phyloP scores from a whole-genome alignment of 2,329 filamentous ascomycete genomes.

The Trichophyton schoenleinii region DNA sequence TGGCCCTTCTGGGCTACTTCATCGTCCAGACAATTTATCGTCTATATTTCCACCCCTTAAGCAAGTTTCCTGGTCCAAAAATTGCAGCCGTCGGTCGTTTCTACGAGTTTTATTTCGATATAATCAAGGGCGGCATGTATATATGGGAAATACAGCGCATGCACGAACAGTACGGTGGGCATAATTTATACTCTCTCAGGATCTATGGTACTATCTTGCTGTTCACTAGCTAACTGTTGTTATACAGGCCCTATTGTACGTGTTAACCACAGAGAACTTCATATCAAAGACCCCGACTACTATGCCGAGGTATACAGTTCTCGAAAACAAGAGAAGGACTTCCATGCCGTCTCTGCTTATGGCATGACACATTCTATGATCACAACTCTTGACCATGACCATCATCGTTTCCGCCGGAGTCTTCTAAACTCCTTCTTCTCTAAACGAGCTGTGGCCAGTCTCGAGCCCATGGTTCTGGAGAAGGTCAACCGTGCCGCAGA shows the following conservation, averaged over 20 bases:
- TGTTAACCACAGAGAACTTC: conserved; percentile 18
- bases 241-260: conserved; percentile 17
- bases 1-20: background rate
- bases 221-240: background rate
- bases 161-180: conserved; percentile 23
- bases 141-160: conserved; percentile 21
- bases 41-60: conserved; percentile 18
- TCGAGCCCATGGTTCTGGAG: conserved; percentile 8
- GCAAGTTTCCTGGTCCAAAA: conserved; percentile 20
- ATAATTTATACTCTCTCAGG: background rate
- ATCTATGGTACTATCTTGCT: background rate
- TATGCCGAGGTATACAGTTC: conserved; percentile 15
- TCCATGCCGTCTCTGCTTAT: background rate
- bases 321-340: background rate
- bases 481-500: background rate
- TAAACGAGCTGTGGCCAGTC: conserved; percentile 12
- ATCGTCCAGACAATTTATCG: conserved; percentile 12
- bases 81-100: conserved; percentile 17
- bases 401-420: conserved; percentile 19
- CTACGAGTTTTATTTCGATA: conserved; percentile 21
- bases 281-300: conserved; percentile 16
- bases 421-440: conserved; percentile 21
- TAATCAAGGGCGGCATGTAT: conserved; percentile 18
- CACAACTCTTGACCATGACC: conserved; percentile 17
- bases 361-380: conserved; percentile 17